Evolutionary conservation across 164 flowering plant species (phyloP), one percentile per base, ranked within the genome.

Genomic region (Liriodendron chinense): DNA sequence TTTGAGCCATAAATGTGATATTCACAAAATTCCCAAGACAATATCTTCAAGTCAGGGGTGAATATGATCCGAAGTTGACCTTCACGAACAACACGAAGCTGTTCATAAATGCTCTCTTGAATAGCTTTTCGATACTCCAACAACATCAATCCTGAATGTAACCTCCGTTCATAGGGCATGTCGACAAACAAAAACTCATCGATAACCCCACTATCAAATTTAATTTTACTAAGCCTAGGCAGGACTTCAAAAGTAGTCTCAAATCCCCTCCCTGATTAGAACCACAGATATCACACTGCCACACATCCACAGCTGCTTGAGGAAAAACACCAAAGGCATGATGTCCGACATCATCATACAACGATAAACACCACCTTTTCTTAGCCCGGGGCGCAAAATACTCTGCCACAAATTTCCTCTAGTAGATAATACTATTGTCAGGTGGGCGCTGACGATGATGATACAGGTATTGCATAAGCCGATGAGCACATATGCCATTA

Each of bases 321-420:
- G 99, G 99, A 69, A 94, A 92, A 76, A 89, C 98, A 72, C 98
- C 98, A 21, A 92, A 86, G n/a, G 98, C 90, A 74, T 90, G 94
- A 61, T 90, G 90, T 71, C 97, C 99, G 63, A 92, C 95, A 86
- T 94, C 91, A 53, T 96, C 97, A 83, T 96, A 96, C 26, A 84
- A 59, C 25, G 99, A 94, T 68, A 96, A 77, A 80, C 99, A 96
- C 99, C 98, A 96, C 75, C 99, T 89, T 84, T 91, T 94, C 90
- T 91, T 94, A 53, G 98, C 97, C 76, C 93, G 93, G 68, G 97
- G 97, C 79, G 97, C 85, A 77, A 86, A 94, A 80, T 96, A 96
- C 79, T 96, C 97, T 1, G 91, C 86, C 49, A 96, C 97, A 84
- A 96, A 92, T 76, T 92, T 96, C 83, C 91, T 91, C 99, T 98